Evolutionary conservation across 2,329 filamentous ascomycete genomes (phyloP).

Genomic region (Fusarium siculi): DNA sequence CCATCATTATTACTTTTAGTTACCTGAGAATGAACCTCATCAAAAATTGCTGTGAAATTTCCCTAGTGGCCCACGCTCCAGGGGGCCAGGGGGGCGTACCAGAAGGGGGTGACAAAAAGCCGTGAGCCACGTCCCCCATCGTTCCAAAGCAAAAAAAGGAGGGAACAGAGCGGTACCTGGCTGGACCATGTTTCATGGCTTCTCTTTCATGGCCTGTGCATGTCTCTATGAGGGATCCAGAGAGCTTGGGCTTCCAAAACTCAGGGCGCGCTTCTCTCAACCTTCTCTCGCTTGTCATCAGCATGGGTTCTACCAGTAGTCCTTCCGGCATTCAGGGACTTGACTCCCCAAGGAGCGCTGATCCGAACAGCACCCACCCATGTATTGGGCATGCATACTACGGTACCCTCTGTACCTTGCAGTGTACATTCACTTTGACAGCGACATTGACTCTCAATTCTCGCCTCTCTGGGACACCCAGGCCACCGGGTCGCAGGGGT

Average conservation of each 20-base stretch:
- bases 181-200: conserved; percentile 41
- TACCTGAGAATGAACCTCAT: conserved; percentile 34
- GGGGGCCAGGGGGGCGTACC: conserved; percentile 23
- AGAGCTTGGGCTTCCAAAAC: conserved; percentile 27
- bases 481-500: conserved; percentile 37
- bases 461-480: conserved; percentile 30
- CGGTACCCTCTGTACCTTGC: conserved; percentile 8
- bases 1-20: conserved; percentile 13
- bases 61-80: conserved; percentile 15
- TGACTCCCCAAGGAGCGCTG: conserved; percentile 23
- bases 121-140: conserved; percentile 17
- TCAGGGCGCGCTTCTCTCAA: conserved; percentile 34
- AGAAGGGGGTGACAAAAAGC: conserved; percentile 32
- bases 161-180: conserved; percentile 28
- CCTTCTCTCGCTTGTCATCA: conserved; percentile 30
- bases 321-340: conserved; percentile 17
- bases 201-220: conserved; percentile 30
- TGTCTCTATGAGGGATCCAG: conserved; percentile 38
- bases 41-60: conserved; percentile 38
- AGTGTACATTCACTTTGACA: neutral
- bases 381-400: conserved; percentile 2
- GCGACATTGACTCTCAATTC: conserved; percentile 11
- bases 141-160: conserved; percentile 32
- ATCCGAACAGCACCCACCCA: conserved; percentile 20
- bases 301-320: conserved; percentile 21